phyloP scores from a whole-genome alignment of 2,329 filamentous ascomycete genomes.

The Colletotrichum noveboracense region DNA sequence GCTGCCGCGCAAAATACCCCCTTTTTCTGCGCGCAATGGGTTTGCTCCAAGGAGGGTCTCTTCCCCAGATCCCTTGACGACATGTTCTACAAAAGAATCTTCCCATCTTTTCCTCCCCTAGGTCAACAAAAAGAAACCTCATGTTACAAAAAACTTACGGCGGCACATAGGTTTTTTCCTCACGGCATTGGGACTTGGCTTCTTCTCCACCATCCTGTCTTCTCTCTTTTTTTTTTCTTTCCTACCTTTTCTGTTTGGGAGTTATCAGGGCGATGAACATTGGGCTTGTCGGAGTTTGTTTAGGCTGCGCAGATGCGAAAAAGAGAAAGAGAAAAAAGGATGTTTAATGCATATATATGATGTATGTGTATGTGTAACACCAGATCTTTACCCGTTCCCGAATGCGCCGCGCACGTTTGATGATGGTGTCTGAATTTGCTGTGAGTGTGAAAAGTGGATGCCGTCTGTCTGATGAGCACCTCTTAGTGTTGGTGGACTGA shows the following conservation, averaged over 20 bases:
- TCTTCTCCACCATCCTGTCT: neutral
- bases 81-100: neutral
- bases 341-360: neutral
- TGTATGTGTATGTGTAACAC: neutral
- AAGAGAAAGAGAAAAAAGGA: neutral
- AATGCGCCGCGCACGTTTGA: accelerated
- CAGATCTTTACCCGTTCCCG: neutral
- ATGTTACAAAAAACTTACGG: neutral
- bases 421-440: neutral
- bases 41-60: neutral
- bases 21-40: neutral
- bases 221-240: neutral
- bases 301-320: neutral
- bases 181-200: neutral
- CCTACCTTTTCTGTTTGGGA: neutral
- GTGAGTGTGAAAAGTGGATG: neutral
- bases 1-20: neutral
- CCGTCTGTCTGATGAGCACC: no score
- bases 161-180: neutral
- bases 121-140: neutral
- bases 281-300: slow-evolving; percentile 4
- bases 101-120: neutral
- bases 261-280: slow-evolving; percentile 11
- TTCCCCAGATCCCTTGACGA: neutral
- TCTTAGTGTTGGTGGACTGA: no score